These are phyloP conservation scores for Exophiala sideris DNA, from an alignment of 2,329 filamentous ascomycete genomes.

Conservation along the genomic window DNA sequence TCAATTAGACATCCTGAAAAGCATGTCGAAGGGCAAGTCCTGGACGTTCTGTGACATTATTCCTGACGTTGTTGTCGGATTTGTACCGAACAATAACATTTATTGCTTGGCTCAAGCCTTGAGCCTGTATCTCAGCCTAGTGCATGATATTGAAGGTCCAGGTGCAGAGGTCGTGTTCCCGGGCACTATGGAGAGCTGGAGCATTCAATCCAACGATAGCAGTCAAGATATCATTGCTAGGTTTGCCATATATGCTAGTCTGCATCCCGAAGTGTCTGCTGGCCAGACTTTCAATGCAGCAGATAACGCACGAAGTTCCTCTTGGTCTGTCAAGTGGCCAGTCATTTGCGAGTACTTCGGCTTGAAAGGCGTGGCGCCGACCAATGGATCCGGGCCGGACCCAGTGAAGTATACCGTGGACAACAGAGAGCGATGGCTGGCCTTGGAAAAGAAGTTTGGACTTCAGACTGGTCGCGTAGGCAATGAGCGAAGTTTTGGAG, in stretches of 20 bases:
- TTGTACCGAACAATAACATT: constrained; percentile 31
- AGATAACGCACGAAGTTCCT: constrained; percentile 17
- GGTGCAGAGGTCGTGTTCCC: constrained; percentile 30
- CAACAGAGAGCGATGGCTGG: neutral
- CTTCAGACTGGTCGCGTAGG: constrained; percentile 1
- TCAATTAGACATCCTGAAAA: constrained; percentile 26
- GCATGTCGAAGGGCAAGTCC: constrained; percentile 27
- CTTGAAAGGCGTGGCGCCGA: constrained; percentile 4
- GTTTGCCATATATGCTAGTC: constrained; percentile 31
- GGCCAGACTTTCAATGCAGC: constrained; percentile 31
- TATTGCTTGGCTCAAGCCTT: constrained; percentile 32
- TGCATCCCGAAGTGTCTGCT: constrained; percentile 26
- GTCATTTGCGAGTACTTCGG: constrained; percentile 9
- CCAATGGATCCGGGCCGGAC: neutral
- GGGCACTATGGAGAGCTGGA: constrained; percentile 24
- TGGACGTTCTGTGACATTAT: constrained; percentile 39
- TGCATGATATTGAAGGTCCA: constrained; percentile 27
- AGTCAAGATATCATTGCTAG: constrained; percentile 30
- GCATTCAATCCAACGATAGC: constrained; percentile 27
- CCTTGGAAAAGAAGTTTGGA: constrained; percentile 1
- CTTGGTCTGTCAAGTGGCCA: constrained; percentile 5
- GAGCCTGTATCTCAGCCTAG: constrained; percentile 33
- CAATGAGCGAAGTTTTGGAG: constrained; percentile 4
- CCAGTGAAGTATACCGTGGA: neutral
- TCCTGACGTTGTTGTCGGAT: constrained; percentile 33